Base-by-base conservation (phyloP, 2,329 filamentous ascomycete species). In the Diaporthe nobilis region DNA sequence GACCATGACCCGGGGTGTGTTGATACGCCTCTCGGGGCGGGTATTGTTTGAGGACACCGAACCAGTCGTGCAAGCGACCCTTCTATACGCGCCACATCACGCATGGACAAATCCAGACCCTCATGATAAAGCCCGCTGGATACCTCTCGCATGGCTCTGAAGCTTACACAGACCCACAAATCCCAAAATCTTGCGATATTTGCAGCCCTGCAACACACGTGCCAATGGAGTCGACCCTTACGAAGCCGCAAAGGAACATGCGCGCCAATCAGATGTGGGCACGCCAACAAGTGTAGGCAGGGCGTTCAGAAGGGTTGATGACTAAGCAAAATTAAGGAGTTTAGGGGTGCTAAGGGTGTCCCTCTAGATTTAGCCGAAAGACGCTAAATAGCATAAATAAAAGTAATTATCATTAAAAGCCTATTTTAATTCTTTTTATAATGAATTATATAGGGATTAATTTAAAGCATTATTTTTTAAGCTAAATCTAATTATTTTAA, bases 201-300 rank as follows among this genome's bases (percentile, higher is more conserved):
- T 39, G 47, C 63, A 68, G 63, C 31, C 47, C 63, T 51, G 63
- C 28, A 34, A 34, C 61, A 39, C 22, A 67, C 61, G 61, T 49
- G 34, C 63, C 25, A 53, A 49, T 49, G 61, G 42, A 65, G 61
- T 49, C 42, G 34, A 31, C 39, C 39, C 15, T 28, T 63, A 10
- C 37, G 39, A 31, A 44, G 37, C 12, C 60, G 31, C 22, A 25
- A 22, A 25, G 44, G 4, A 68, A 68, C 63, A 68, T 68, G 63
- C 63, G 47, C 63, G 47, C 63, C 63, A 68, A 68, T 68, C 63
- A 68, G 63, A 53, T 68, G 60, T 51, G 34, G 28, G 63, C 47
- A 49, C 28, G 63, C 63, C 31, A 65, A 65, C 42, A 34, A n/a
- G n/a, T 28, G 28, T 28, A 28, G 28, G 28, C 28, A 28, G 28